Evolutionary conservation across 2,329 filamentous ascomycete genomes (phyloP), one percentile per base, ranked within the genome.

Genomic region (Aspergillus fijiensis): DNA sequence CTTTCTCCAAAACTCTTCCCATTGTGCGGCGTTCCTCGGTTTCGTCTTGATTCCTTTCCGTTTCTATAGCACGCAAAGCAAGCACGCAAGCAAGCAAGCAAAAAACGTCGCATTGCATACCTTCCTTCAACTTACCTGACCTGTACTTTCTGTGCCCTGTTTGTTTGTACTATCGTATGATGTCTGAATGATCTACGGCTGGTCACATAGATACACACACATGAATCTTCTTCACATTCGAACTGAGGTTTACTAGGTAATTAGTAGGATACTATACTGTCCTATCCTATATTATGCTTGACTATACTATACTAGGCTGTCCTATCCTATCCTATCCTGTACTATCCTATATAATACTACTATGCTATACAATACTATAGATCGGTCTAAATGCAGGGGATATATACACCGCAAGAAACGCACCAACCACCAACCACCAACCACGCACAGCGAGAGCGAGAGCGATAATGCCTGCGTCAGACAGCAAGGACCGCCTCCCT

Each of bases 401-500:
- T 23, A 23, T 23, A 29, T 29, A 9, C 27, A 29, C 27, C 27
- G 27, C 7, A 7, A 29, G 23, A 29, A 29, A 9, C 7, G 27
- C 27, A 7, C 27, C 10, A 35, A 14, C 11, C 10, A 4, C 11
- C 33, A 16, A 35, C 7, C 31, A 33, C 31, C 31, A 11, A 9
- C 7, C 31, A 33, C 31, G 12, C 31, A 12, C 7, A 33, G 31
- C 7, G 12, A 33, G 12, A 33, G 31, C 11, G 2, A 47, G 5
- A 14, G 2, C 2, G 1, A 31, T 39, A 23, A 23, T 23, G 23
- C 3, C 23, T 23, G 23, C 23, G 23, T 60, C 58, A 70, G 35
- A 69, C 35, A 35, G 63, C 65, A 16, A 69, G 55, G 49, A 80
- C 73, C 1, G 80, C 79, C 63, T 80, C 77, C 63, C 85, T 79